Conservation (phyloP, 371 early-diverging fungal species). For the Syncephalastrum contaminatum region DNA sequence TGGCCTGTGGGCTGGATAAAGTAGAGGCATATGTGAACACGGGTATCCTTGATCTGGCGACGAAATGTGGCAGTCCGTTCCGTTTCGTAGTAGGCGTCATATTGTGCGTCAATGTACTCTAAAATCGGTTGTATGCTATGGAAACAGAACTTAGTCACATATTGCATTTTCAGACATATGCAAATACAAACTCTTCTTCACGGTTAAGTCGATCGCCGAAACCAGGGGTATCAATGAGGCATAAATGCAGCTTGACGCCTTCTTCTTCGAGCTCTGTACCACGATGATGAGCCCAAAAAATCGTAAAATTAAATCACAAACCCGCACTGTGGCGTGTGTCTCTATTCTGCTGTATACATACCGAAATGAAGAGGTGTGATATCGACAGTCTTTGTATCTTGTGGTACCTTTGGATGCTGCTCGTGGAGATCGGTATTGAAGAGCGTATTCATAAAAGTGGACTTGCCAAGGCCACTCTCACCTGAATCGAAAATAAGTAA, state of each 20-base stretch:
- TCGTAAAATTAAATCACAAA: conserved; percentile 3
- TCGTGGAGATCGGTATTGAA: conserved; percentile 72
- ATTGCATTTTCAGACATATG: conserved; percentile 30
- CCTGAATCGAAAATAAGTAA: conserved; percentile 40
- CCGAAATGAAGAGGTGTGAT: conserved; percentile 73
- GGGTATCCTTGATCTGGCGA: conserved; percentile 66
- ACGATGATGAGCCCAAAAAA: not conserved
- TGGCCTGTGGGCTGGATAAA: conserved; percentile 94
- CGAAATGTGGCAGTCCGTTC: conserved; percentile 88
- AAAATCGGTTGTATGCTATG: conserved; percentile 75
- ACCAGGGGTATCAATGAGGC: conserved; percentile 94
- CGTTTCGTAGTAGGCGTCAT: conserved; percentile 86
- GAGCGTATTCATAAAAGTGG: conserved; percentile 92
- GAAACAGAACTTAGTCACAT: not conserved
- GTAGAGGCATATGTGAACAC: conserved; percentile 93
- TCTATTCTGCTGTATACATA: conserved; percentile 21
- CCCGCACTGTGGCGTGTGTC: not conserved
- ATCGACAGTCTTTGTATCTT: conserved; percentile 62
- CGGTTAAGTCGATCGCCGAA: conserved; percentile 87
- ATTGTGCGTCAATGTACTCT: conserved; percentile 90
- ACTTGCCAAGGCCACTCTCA: conserved; percentile 87
- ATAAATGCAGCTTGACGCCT: conserved; percentile 81
- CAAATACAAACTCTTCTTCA: conserved; percentile 67
- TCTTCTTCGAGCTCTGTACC: conserved; percentile 85
- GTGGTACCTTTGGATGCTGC: conserved; percentile 56